These are phyloP conservation scores for Phytophthora gonapodyides DNA, from an alignment of 352 stramenopile species.

Conservation along the genomic window DNA sequence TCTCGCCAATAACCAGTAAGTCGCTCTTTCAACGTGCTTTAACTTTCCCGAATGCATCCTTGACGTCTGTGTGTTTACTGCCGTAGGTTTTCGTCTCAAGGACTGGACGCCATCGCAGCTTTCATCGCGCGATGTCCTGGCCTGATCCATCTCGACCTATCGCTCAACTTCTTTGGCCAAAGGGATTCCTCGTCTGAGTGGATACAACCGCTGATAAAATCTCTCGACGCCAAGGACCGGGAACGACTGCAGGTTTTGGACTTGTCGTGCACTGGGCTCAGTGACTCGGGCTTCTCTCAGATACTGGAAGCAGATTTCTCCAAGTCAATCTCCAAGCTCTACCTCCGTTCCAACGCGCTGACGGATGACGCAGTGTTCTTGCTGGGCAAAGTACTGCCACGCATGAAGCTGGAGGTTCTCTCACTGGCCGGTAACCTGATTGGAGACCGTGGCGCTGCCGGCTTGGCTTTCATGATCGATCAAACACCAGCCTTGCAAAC, in stretches of 20 bases:
- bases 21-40: neutral
- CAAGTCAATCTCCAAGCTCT: conserved; percentile 39
- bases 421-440: conserved; percentile 54
- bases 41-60: neutral
- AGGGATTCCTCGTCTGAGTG: neutral
- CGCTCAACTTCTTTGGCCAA: conserved; percentile 41
- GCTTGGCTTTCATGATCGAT: conserved; percentile 55
- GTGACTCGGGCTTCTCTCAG: conserved; percentile 19
- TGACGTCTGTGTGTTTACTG: neutral
- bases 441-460: conserved; percentile 39
- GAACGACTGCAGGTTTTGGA: conserved; percentile 35
- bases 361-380: conserved; percentile 28
- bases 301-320: conserved; percentile 25
- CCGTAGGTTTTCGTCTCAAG: conserved; percentile 41
- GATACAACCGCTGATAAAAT: conserved; percentile 10
- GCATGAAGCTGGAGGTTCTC: conserved; percentile 35
- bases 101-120: conserved; percentile 19
- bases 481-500: conserved; percentile 37
- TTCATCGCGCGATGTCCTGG: conserved; percentile 39
- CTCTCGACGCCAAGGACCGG: conserved; percentile 15
- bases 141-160: conserved; percentile 52
- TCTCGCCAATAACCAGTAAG: conserved; percentile 59
- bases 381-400: conserved; percentile 29
- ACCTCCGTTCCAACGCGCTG: conserved; percentile 54
- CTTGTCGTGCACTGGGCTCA: conserved; percentile 53